Evolutionary conservation across 2,329 filamentous ascomycete species (phyloP).

Genomic region (Aotearoamyces nothofagi): DNA sequence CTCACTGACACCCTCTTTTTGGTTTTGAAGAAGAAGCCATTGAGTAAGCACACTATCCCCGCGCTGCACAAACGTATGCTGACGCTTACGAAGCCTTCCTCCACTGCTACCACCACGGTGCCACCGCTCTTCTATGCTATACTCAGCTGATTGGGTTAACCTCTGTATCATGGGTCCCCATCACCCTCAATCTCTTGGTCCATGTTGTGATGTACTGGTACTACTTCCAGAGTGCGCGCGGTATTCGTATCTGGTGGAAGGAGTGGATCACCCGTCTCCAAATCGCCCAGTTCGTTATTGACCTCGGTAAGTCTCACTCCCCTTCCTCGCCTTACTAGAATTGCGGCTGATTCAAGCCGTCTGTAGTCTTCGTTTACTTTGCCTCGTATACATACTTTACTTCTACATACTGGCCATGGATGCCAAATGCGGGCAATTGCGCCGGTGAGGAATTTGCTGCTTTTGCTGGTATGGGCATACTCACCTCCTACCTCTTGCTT

Average conservation of each 20-base stretch:
- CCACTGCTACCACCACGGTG: constrained; percentile 97
- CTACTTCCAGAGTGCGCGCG: constrained; percentile 97
- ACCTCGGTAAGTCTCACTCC: constrained; percentile 3
- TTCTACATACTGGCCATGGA: constrained; percentile 71
- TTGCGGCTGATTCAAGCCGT: no score
- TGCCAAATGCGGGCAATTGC: constrained; percentile 75
- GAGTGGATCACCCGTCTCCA: constrained; percentile 97
- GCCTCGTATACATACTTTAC: constrained; percentile 98
- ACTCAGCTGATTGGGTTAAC: constrained; percentile 90
- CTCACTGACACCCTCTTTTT: constrained; percentile 91
- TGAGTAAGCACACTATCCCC: constrained; percentile 44
- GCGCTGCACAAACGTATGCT: constrained; percentile 15
- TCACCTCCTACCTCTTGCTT: constrained; percentile 89
- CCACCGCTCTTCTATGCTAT: constrained; percentile 93
- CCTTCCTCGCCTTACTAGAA: no score
- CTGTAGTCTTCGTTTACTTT: constrained; percentile 96
- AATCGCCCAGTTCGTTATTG: constrained; percentile 66
- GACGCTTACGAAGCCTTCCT: constrained; percentile 57
- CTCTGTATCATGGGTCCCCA: constrained; percentile 87
- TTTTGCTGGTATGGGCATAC: constrained; percentile 77
- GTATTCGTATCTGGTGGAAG: constrained; percentile 98
- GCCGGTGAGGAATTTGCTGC: constrained; percentile 95
- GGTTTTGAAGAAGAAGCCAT: constrained; percentile 98
- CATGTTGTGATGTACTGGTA: constrained; percentile 99
- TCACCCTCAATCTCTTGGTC: constrained; percentile 81